Conservation (phyloP, 352 stramenopile species). For the Globisporangium alternatum region DNA sequence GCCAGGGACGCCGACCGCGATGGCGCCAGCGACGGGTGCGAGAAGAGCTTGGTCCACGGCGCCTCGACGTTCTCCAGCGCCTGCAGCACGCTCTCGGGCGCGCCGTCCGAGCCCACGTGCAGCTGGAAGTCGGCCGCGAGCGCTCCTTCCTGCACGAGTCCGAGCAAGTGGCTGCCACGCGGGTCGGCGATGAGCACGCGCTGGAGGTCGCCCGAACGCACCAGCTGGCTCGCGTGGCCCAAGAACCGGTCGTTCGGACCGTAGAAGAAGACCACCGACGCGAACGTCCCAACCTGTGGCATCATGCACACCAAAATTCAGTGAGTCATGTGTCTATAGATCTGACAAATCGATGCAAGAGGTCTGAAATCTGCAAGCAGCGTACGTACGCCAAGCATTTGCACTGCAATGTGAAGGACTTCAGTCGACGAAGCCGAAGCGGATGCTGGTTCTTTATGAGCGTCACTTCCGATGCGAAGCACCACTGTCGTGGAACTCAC, state of each 20-base stretch:
- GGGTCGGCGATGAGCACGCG: constrained; percentile 25
- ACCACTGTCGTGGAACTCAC: constrained; percentile 15
- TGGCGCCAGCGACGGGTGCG: not conserved
- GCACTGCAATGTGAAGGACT: constrained; percentile 28
- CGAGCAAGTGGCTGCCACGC: constrained; percentile 23
- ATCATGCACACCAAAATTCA: not conserved
- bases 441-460: not conserved
- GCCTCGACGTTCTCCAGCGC: constrained; percentile 20
- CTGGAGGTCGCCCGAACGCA: constrained; percentile 25
- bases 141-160: constrained; percentile 30
- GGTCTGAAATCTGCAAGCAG: not conserved
- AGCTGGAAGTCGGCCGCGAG: constrained; percentile 23
- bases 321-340: not conserved
- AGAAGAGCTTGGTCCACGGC: constrained; percentile 16
- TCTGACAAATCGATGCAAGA: not conserved
- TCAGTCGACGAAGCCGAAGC: not conserved
- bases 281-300: constrained; percentile 21
- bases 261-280: constrained; percentile 21
- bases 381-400: constrained; percentile 43
- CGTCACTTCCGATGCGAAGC: constrained; percentile 6
- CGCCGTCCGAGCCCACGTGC: constrained; percentile 40
- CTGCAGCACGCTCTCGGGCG: constrained; percentile 21
- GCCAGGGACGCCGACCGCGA: not conserved
- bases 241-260: constrained; percentile 11
- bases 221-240: constrained; percentile 14